Evolutionary conservation across 176 grass and related monocot genomes (phyloP).

Genomic region (Alloteropsis semialata): DNA sequence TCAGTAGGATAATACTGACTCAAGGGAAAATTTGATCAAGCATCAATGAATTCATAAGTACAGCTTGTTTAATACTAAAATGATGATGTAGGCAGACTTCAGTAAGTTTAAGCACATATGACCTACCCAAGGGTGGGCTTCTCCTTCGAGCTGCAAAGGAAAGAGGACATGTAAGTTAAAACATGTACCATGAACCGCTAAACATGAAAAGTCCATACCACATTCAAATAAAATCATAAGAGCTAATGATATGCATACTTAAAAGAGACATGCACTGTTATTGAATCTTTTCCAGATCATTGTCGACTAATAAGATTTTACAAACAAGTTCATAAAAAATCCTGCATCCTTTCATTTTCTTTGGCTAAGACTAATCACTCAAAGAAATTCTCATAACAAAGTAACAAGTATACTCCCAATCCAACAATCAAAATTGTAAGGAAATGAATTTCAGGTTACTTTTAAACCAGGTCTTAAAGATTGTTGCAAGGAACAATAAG

Average conservation of each 20-base stretch:
- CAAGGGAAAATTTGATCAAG: neutral
- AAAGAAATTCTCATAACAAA: neutral
- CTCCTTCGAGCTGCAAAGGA: constrained; percentile 93
- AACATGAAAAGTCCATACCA: neutral
- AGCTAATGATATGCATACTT: neutral
- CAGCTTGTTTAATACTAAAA: neutral
- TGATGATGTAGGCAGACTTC: neutral
- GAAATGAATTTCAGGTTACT: neutral
- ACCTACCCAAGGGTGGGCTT: constrained; percentile 97
- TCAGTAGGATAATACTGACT: neutral
- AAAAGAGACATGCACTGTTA: neutral
- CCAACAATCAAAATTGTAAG: neutral
- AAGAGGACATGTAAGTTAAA: constrained; percentile 34
- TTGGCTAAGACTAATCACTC: neutral
- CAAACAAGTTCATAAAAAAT: neutral
- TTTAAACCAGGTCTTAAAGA: neutral
- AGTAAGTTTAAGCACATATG: neutral
- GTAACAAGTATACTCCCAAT: neutral
- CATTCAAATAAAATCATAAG: neutral
- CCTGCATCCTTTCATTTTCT: neutral
- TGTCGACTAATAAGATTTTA: neutral
- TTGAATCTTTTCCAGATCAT: neutral
- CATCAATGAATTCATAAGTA: neutral
- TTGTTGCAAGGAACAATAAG: neutral
- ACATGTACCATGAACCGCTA: neutral